Evolutionary conservation across 352 stramenopile species (phyloP), one percentile per base, ranked within the genome.

Genomic region (Phytophthora hybrid): DNA sequence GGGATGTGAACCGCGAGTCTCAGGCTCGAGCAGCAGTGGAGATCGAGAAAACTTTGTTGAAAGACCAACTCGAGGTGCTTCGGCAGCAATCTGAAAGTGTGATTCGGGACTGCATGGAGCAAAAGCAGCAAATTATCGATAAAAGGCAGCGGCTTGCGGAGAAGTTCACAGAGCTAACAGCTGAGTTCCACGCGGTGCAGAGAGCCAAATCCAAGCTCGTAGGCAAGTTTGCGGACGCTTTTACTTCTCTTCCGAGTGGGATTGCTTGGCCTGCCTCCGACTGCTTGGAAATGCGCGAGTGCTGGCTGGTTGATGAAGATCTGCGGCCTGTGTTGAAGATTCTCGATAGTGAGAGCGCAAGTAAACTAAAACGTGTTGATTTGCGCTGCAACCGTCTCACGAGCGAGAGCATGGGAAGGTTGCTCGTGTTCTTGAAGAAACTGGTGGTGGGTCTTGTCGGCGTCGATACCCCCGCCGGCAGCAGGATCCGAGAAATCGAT

Each of bases 341-440:
- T 63, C 52, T 92, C 11, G 68, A 85, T 55, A 49, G 53, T 64
- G 67, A 80, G 21, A 52, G 52, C 3, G 51, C 49, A 0, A 34
- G 65, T 0, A 66, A 54, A 32, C 59, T 88, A 39, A 69, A 63
- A 0, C 71, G 74, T 0, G 39, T 95, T 14, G 88, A 95, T 65
- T 65, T 95, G 23, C 77, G 87, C 14, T 74, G 49, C 47, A 93
- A 95, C 51, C 79, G 83, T 2, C 55, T 93, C 31, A 93, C 86
- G 18, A 75, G 89, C 19, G 76, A 90, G 5, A 76, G 79, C 9
- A 82, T 86, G 63, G 69, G 68, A 7, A 39, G 57, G 0, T 53
- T 93, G 14, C 52, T 85, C 21, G 56, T 78, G 16, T 92, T 70
- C 59, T 23, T 49, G 47, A 75, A 76, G 69, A 66, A 69, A 14